phyloP scores from a whole-genome alignment of 345 rosid species.

The Ceriops zippeliana region DNA sequence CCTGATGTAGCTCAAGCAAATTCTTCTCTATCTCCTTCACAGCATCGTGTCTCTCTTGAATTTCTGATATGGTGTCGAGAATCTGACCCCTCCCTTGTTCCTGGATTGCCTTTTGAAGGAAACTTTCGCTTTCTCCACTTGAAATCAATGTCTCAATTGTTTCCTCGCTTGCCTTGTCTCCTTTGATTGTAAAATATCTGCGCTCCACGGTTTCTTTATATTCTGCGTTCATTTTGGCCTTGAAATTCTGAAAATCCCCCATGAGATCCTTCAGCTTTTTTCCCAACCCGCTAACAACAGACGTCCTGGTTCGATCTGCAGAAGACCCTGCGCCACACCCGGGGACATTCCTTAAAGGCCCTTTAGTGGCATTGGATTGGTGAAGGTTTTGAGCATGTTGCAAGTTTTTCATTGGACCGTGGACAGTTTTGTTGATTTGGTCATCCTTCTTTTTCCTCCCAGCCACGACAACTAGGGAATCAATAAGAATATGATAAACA shows the following conservation, averaged over 20 bases:
- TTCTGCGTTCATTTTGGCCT: constrained; percentile 52
- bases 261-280: constrained; percentile 70
- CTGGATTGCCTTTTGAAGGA: constrained; percentile 80
- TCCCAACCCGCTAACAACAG: constrained; percentile 68
- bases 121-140: constrained; percentile 81
- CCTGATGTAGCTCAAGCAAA: constrained; percentile 72
- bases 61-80: constrained; percentile 72
- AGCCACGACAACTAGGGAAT: no score
- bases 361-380: no score
- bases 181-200: constrained; percentile 73
- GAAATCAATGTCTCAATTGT: constrained; percentile 68
- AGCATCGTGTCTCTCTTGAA: constrained; percentile 77
- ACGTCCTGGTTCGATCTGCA: constrained; percentile 69
- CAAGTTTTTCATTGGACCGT: no score
- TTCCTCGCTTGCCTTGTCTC: constrained; percentile 65
- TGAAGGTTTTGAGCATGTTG: no score
- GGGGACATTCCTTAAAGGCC: constrained; percentile 34
- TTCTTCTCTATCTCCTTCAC: constrained; percentile 88
- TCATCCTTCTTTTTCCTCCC: no score
- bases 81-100: constrained; percentile 87
- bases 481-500: no score
- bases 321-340: constrained; percentile 86
- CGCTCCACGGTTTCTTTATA: constrained; percentile 75
- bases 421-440: no score
- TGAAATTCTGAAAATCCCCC: constrained; percentile 64